A percentile compares a stretch with the other conserved stretches of the same genome.
phyloP scores from a whole-genome alignment of 2,329 filamentous ascomycete genomes.

The Beauveria varroae region DNA sequence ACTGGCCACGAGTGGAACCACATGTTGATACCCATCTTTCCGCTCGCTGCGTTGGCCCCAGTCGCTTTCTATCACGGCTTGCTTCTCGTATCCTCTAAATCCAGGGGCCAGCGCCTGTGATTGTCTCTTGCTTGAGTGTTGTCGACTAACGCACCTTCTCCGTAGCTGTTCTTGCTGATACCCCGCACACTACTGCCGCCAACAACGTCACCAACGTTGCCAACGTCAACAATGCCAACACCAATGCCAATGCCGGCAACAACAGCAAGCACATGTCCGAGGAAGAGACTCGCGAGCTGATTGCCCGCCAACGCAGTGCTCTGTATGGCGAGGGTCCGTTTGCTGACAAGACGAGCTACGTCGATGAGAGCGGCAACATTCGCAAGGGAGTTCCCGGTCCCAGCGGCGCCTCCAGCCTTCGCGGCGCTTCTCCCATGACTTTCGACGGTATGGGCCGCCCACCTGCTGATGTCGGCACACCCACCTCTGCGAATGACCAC shows the following conservation, averaged over 20 bases:
- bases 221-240: conserved; percentile 2
- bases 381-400: conserved; percentile 61
- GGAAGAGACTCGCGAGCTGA: conserved; percentile 91
- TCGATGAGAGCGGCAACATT: conserved; percentile 58
- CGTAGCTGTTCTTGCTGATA: conserved; percentile 45
- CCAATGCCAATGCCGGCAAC: conserved; percentile 17
- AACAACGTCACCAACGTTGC: conserved; percentile 9
- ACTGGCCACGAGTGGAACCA: conserved; percentile 14
- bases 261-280: conserved; percentile 81
- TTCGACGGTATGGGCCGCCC: conserved; percentile 54
- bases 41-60: conserved; percentile 9
- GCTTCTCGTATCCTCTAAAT: conserved; percentile 1
- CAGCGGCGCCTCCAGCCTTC: conserved; percentile 55
- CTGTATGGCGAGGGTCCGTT: conserved; percentile 75
- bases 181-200: conserved; percentile 21
- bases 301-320: conserved; percentile 90
- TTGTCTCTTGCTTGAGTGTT: conserved; percentile 17
- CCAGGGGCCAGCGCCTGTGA: conserved; percentile 5
- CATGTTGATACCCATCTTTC: conserved; percentile 14
- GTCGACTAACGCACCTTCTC: conserved; percentile 30
- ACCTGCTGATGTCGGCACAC: conserved; percentile 31
- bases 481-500: conserved; percentile 32
- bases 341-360: conserved; percentile 57
- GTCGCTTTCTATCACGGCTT: conserved; percentile 11
- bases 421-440: conserved; percentile 71